Percentiles rank a stretch among this genome's conserved stretches.
phyloP scores from a whole-genome alignment of 2,329 filamentous ascomycete species.

The Beauveria caledonica region DNA sequence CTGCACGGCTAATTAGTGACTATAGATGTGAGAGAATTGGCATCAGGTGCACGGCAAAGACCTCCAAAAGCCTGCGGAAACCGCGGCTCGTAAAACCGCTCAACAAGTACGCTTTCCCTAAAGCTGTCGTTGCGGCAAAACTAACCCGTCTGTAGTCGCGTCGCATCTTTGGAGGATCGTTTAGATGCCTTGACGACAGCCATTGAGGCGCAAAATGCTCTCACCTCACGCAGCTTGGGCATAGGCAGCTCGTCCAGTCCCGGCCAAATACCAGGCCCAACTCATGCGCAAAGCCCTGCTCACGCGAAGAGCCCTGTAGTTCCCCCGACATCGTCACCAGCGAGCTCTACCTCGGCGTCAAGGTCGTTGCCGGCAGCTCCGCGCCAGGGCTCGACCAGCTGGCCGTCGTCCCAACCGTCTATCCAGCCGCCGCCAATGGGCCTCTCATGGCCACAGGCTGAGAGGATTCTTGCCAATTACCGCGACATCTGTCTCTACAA shows the following conservation, averaged over 20 bases:
- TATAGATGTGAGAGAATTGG: slow-evolving; percentile 21
- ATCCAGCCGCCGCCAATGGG: slow-evolving; percentile 22
- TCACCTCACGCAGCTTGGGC: slow-evolving; percentile 2
- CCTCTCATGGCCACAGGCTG: slow-evolving; percentile 31
- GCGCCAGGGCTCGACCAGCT: slow-evolving; percentile 3
- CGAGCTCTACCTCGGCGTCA: slow-evolving; percentile 5
- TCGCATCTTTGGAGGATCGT: slow-evolving; percentile 19
- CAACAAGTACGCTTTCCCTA: slow-evolving; percentile 17
- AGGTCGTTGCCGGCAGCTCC: slow-evolving; percentile 2
- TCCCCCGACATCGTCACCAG: slow-evolving; percentile 9
- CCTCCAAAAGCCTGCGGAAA: slow-evolving; percentile 22
- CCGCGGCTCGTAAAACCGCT: slow-evolving; percentile 22
- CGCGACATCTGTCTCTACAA: slow-evolving; percentile 24
- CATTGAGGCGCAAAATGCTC: slow-evolving; percentile 9
- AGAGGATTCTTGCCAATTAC: slow-evolving; percentile 26
- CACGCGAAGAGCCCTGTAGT: background rate
- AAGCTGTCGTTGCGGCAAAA: background rate
- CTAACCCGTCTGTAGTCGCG: slow-evolving; percentile 15
- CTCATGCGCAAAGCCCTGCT: background rate
- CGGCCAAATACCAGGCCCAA: background rate
- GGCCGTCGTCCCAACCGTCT: background rate
- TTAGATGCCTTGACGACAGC: slow-evolving; percentile 16
- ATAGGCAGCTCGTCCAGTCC: background rate
- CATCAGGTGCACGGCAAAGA: slow-evolving; percentile 22
- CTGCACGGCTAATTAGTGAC: background rate